These are phyloP conservation scores for Colletotrichum trifolii DNA, from an alignment of 2,329 filamentous ascomycete genomes.

Conservation along the genomic window DNA sequence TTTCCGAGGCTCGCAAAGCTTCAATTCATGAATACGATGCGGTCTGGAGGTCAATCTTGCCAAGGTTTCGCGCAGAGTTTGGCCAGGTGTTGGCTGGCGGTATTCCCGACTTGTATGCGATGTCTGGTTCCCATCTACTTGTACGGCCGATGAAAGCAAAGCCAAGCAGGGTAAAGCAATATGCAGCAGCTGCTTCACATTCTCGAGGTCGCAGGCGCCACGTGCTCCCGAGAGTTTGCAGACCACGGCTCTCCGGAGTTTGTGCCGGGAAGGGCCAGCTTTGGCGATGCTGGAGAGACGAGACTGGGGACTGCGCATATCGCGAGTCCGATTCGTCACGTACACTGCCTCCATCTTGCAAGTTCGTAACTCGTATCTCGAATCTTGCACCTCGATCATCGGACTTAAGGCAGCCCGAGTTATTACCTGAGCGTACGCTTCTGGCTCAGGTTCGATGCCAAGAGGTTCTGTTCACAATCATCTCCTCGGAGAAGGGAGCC, in stretches of 20 bases:
- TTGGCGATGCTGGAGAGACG: slow-evolving; percentile 16
- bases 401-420: too few species aligned
- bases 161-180: too few species aligned
- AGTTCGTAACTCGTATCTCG: too few species aligned
- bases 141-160: too few species aligned
- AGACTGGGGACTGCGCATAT: not conserved
- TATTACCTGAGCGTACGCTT: slow-evolving; percentile 7
- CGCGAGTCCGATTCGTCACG: slow-evolving; percentile 2
- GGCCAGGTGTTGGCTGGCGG: not conserved
- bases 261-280: slow-evolving; percentile 3
- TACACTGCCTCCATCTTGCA: not conserved
- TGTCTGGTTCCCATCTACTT: not conserved
- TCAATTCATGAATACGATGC: not conserved
- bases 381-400: too few species aligned
- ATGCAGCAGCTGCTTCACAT: not conserved
- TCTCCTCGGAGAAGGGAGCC: slow-evolving; percentile 19
- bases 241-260: not conserved
- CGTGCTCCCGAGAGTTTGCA: slow-evolving; percentile 23
- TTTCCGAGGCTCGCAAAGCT: not conserved
- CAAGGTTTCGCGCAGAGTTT: slow-evolving; percentile 16
- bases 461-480: slow-evolving; percentile 6
- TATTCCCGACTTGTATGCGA: slow-evolving; percentile 5
- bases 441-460: slow-evolving; percentile 2
- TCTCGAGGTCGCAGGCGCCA: slow-evolving; percentile 12
- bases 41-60: not conserved